Evolutionary conservation across 495 filamentous ascomycete species (phyloP), one percentile per base, ranked within the genome.

Genomic region (Aspergillus steynii): DNA sequence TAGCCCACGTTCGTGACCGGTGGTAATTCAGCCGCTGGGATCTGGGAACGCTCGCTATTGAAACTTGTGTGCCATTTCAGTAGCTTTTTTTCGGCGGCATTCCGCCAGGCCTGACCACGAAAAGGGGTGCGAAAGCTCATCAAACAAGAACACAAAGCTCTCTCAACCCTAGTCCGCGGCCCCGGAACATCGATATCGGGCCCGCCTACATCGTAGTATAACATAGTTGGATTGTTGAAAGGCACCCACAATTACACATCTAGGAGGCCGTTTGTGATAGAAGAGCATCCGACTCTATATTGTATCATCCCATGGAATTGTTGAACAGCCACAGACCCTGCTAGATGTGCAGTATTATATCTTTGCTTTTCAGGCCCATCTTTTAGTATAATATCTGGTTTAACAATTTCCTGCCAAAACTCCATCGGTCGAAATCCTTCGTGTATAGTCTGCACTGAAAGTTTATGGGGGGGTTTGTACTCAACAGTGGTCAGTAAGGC

Each of bases 381-480:
- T 0, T 48, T 64, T 1, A 62, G 68, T 6, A 69, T 58, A n/a
- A 49, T 32, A 5, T 67, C 55, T 15, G 29, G 50, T 48, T 57
- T 46, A 26, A 71, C 62, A 4, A 74, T 50, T 20, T 70, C 59
- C 4, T 65, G 53, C 60, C 56, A 71, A 32, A 71, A 67, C 14
- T 69, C 61, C 55, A 70, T 72, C 20, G 65, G 67, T 32, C 63
- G 67, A 54, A 77, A 67, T 26, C 72, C 71, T 52, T 50, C 61
- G 15, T 67, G 68, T 15, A 77, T 59, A 58, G 61, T 67, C 55
- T 65, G 67, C 25, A 68, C 61, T 14, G 72, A 64, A 1, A 77
- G 64, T 61, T 78, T 78, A 58, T 76, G 71, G 48, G 72, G 68
- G 25, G 74, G 67, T 56, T 77, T 77, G 57, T 76, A 74, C 55